Percentiles rank a stretch among this genome's conserved stretches.
phyloP scores from a whole-genome alignment of 495 filamentous ascomycete species.

The Podospora pseudoanserina region DNA sequence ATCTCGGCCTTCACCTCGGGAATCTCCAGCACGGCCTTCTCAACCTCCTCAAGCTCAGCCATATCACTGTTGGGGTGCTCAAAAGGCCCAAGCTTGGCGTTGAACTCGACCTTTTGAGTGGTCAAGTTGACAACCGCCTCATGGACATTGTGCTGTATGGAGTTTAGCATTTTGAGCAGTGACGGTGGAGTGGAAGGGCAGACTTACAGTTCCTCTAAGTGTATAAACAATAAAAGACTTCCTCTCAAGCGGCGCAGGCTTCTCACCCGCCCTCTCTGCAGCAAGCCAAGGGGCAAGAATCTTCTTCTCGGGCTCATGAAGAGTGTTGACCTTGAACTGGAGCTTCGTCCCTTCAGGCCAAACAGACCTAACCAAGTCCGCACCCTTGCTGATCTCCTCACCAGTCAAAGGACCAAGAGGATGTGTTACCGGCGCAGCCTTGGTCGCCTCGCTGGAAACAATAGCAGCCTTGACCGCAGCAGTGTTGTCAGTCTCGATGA shows the following conservation, averaged over 20 bases:
- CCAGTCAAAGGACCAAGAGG: constrained; percentile 58
- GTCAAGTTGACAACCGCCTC: constrained; percentile 61
- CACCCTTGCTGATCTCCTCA: constrained; percentile 50
- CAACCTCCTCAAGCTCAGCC: constrained; percentile 58
- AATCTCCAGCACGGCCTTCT: constrained; percentile 55
- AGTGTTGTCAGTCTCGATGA: not conserved
- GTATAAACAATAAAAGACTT: constrained; percentile 60
- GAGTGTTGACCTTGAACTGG: constrained; percentile 63
- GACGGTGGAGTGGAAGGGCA: no score
- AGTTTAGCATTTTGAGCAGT: not conserved
- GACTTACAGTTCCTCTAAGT: constrained; percentile 56
- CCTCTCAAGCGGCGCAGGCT: constrained; percentile 41
- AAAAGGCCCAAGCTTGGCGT: constrained; percentile 55
- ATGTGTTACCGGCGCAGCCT: constrained; percentile 34
- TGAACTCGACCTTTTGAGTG: constrained; percentile 51
- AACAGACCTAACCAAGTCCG: constrained; percentile 40
- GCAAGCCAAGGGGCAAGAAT: constrained; percentile 49
- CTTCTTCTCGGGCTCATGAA: constrained; percentile 62
- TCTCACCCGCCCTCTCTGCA: constrained; percentile 26
- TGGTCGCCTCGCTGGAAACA: not conserved
- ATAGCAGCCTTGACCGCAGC: not conserved
- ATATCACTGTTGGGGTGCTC: constrained; percentile 56
- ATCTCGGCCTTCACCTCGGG: constrained; percentile 58
- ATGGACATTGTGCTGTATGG: constrained; percentile 58
- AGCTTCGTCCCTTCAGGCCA: constrained; percentile 51